phyloP scores from a whole-genome alignment of 169 alveolate species.

The Plasmodium blacklocki region DNA sequence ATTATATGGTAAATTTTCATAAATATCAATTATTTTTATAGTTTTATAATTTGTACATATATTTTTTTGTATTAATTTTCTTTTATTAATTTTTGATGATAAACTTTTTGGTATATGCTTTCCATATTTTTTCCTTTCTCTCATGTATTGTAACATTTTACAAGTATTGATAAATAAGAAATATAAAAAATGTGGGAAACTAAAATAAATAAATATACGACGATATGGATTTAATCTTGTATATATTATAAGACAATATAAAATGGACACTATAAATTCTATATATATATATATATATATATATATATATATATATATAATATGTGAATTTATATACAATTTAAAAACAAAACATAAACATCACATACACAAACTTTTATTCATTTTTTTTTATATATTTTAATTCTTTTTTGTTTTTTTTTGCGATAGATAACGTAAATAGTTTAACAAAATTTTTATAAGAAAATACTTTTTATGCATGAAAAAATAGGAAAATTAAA shows the following conservation, averaged over 20 bases:
- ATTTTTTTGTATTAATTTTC: conserved; percentile 47
- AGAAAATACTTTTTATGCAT: no score
- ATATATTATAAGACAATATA: no score
- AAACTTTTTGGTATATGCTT: conserved; percentile 54
- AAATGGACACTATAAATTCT: not conserved
- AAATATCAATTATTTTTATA: conserved; percentile 77
- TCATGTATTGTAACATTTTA: conserved; percentile 69
- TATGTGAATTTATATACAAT: no score
- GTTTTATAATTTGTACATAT: conserved; percentile 34
- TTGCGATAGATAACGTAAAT: no score
- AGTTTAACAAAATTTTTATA: no score
- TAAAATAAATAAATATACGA: not conserved
- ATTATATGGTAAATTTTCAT: conserved; percentile 78
- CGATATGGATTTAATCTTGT: no score
- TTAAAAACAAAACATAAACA: no score
- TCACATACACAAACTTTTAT: no score
- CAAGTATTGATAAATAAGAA: not conserved
- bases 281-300: not conserved
- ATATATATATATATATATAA: not conserved
- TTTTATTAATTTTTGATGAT: conserved; percentile 69
- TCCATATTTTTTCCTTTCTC: conserved; percentile 70
- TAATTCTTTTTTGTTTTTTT: no score
- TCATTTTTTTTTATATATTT: no score
- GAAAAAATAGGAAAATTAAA: not conserved
- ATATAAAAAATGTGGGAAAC: not conserved